Percentiles rank a stretch among this genome's conserved stretches.
Evolutionary conservation across 257 asterid genomes (phyloP).

Genomic region (Salvia splendens): DNA sequence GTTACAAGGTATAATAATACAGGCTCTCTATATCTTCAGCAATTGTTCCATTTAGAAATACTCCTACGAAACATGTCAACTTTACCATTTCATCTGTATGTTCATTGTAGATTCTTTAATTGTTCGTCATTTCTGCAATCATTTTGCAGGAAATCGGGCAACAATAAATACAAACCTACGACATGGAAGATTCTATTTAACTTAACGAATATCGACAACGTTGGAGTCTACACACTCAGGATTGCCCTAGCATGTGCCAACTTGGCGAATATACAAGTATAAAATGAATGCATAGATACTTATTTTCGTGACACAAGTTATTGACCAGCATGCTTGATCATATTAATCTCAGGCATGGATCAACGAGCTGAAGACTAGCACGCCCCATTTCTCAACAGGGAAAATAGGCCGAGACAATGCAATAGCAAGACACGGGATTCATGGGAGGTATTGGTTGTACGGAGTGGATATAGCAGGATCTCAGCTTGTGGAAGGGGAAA

Average conservation of each 20-base stretch:
- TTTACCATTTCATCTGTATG: no score
- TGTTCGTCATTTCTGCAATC: no score
- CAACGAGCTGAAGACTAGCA: constrained; percentile 31
- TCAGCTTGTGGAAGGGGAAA: constrained; percentile 44
- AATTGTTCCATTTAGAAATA: no score
- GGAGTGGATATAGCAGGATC: constrained; percentile 36
- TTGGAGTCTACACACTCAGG: constrained; percentile 42
- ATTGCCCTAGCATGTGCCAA: constrained; percentile 55
- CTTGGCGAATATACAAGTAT: constrained; percentile 39
- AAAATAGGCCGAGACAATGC: constrained; percentile 60
- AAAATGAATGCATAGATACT: not conserved
- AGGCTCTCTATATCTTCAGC: no score
- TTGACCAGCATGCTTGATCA: not conserved
- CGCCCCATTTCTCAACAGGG: constrained; percentile 41
- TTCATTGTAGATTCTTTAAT: no score
- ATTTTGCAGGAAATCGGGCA: constrained; percentile 39
- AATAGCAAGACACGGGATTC: constrained; percentile 74
- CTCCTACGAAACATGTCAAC: no score
- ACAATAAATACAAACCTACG: constrained; percentile 29
- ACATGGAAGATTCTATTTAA: constrained; percentile 56
- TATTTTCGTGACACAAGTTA: not conserved
- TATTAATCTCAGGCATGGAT: constrained; percentile 42
- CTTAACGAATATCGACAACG: constrained; percentile 20
- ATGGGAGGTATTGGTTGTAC: constrained; percentile 51
- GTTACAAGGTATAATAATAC: constrained; percentile 38